Evolutionary conservation across 306 rosid species (phyloP).

Genomic region (Ceratonia siliqua): DNA sequence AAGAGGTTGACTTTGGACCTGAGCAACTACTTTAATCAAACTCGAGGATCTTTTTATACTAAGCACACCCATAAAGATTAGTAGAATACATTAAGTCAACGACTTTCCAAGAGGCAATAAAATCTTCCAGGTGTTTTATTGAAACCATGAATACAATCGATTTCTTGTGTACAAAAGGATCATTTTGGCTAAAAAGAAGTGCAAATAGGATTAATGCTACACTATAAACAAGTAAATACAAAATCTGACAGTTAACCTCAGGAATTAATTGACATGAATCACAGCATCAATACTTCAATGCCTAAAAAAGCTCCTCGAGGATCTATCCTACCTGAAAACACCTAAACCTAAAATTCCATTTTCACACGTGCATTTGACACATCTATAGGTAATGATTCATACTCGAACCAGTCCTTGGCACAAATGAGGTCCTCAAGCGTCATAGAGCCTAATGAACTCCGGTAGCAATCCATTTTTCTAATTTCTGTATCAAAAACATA

Average conservation of each 20-base stretch:
- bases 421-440: conserved; percentile 89
- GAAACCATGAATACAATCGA: conserved; percentile 36
- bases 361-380: conserved; percentile 51
- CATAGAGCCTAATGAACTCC: conserved; percentile 53
- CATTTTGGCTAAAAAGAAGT: conserved; percentile 25
- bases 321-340: conserved; percentile 29
- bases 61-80: background rate
- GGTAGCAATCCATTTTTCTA: conserved; percentile 64
- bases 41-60: background rate
- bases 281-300: conserved; percentile 27
- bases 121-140: conserved; percentile 5
- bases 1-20: background rate
- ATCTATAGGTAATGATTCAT: conserved; percentile 46
- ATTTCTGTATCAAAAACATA: conserved; percentile 68
- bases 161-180: conserved; percentile 24
- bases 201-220: conserved; percentile 31
- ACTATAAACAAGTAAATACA: conserved; percentile 19
- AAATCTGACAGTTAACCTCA: conserved; percentile 31
- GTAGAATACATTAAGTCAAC: background rate
- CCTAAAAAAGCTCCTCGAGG: conserved; percentile 22
- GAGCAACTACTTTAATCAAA: background rate
- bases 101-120: background rate
- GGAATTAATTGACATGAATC: conserved; percentile 25
- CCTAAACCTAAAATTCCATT: conserved; percentile 48
- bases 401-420: conserved; percentile 75